These are phyloP conservation scores for Fraxinus floribunda DNA, from an alignment of 305 asterid species.

Conservation along the genomic window DNA sequence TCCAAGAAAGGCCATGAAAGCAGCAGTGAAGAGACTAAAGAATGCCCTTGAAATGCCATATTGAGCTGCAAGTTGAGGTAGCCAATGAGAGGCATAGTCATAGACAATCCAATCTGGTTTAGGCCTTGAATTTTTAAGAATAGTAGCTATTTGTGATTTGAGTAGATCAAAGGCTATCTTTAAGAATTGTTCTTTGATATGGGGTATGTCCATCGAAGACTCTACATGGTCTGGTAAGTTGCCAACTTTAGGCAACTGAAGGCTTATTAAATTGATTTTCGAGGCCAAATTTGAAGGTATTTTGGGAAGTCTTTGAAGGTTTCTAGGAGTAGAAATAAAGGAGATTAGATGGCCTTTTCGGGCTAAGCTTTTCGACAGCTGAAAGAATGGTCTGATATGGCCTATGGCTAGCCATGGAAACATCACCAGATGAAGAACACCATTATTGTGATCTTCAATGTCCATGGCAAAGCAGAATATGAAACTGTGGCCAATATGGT, in stretches of 20 bases:
- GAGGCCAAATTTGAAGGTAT: slow-evolving; percentile 48
- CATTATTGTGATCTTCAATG: slow-evolving; percentile 40
- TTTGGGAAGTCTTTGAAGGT: slow-evolving; percentile 51
- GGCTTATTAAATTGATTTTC: slow-evolving; percentile 41
- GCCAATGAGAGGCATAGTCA: slow-evolving; percentile 84
- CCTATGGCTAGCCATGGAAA: slow-evolving; percentile 96
- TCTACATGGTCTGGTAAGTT: slow-evolving; percentile 63
- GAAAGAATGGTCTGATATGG: slow-evolving; percentile 70
- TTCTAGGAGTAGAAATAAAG: slow-evolving; percentile 75
- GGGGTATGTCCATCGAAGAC: slow-evolving; percentile 88
- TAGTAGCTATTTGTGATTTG: slow-evolving; percentile 41
- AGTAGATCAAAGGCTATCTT: slow-evolving; percentile 75
- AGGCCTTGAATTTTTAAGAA: slow-evolving; percentile 47
- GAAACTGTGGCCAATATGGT: neutral
- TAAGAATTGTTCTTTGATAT: slow-evolving; percentile 59
- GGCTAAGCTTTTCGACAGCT: slow-evolving; percentile 60
- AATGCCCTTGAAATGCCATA: slow-evolving; percentile 43
- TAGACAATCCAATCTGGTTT: slow-evolving; percentile 78
- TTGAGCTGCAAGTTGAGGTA: slow-evolving; percentile 49
- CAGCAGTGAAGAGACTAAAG: slow-evolving; percentile 79
- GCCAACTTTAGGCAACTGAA: slow-evolving; percentile 53
- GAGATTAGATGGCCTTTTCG: slow-evolving; percentile 62
- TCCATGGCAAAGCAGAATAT: slow-evolving; percentile 1
- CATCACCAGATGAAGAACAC: slow-evolving; percentile 67
- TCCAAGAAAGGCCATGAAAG: slow-evolving; percentile 62